A percentile compares a stretch with the other conserved stretches of the same genome.
phyloP scores from a whole-genome alignment of 257 asterid genomes.

The Mitragyna speciosa region DNA sequence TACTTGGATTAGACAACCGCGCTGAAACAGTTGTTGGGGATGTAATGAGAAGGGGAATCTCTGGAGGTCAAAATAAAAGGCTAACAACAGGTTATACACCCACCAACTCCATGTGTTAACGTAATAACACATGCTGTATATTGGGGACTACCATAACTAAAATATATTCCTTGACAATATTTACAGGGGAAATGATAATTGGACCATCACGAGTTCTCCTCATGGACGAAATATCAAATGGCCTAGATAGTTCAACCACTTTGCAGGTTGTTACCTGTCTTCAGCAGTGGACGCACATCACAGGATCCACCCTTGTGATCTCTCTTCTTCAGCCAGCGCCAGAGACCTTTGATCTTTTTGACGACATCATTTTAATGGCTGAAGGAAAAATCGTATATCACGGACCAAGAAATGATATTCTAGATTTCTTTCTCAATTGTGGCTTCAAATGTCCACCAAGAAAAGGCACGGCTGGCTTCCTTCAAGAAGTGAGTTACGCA shows the following conservation, averaged over 20 bases:
- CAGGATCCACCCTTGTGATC: conserved; percentile 46
- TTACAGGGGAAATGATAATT: conserved; percentile 53
- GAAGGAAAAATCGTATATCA: conserved; percentile 47
- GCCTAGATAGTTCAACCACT: conserved; percentile 56
- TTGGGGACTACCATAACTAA: too few relatives aligned
- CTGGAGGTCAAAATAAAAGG: conserved; percentile 62
- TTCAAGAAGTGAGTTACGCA: conserved; percentile 42
- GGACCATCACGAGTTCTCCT: conserved; percentile 52
- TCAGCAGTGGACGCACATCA: conserved; percentile 48
- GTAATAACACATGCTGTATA: too few relatives aligned
- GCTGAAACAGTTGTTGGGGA: conserved; percentile 45
- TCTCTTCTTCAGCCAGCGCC: conserved; percentile 62
- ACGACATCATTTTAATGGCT: conserved; percentile 47
- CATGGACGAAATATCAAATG: conserved; percentile 60
- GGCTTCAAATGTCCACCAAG: conserved; percentile 52
- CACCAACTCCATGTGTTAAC: not conserved
- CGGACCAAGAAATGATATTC: conserved; percentile 34
- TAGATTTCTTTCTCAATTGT: conserved; percentile 37
- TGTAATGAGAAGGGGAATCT: conserved; percentile 52
- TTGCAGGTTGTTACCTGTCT: conserved; percentile 43
- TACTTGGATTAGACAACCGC: conserved; percentile 52
- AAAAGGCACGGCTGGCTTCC: conserved; percentile 22
- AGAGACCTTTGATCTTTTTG: conserved; percentile 55
- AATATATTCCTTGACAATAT: not conserved
- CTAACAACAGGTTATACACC: conserved; percentile 39